Base-by-base conservation (phyloP, 805 yeast genomes). In the Candida ponderosae region DNA sequence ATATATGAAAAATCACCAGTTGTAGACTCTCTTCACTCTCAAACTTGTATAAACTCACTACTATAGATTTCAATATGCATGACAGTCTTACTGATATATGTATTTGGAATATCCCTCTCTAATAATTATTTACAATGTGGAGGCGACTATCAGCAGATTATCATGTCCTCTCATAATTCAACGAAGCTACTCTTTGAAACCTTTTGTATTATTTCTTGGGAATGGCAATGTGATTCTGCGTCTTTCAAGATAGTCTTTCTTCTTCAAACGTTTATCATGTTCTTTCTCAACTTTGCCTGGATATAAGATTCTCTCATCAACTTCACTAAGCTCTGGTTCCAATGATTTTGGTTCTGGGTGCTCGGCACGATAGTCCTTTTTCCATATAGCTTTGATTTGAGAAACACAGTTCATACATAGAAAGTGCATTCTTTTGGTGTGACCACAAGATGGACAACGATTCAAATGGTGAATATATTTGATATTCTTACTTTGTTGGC, bases 381-480 rank as follows among this genome's bases (percentile, higher is more conserved):
- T 81, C 85, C 96, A 86, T 32, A 81, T 67, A 40, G 72, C 66
- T 57, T 76, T 80, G 53, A 93, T 82, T 56, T 88, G 88, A 24
- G 72, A 76, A 40, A 86, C 89, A 65, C 98, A 90, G 53, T 83
- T 75, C 94, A 87, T 86, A 63, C 98, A 90, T 50, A 90, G 68
- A 40, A 88, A 79, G 60, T 93, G 95, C 2, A 93, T 78, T 54
- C 96, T 73, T 63, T 90, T 93, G 50, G 76, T 81, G 44, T 84
- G 81, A 32, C 98, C 98, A 65, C 98, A 90, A 0, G 96, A 81
- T 3, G 97, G 97, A 57, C 98, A 90, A 57, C 95, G 75, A 44
- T 82, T 86, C 52, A 93, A 66, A 55, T 85, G 81, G 39, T 79
- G 74, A 45, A 84, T 69, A 35, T 80, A 79, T 57, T 84, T 77